phyloP scores from a whole-genome alignment of 176 grass and related monocot genomes.

The Coix lacrymajobi region DNA sequence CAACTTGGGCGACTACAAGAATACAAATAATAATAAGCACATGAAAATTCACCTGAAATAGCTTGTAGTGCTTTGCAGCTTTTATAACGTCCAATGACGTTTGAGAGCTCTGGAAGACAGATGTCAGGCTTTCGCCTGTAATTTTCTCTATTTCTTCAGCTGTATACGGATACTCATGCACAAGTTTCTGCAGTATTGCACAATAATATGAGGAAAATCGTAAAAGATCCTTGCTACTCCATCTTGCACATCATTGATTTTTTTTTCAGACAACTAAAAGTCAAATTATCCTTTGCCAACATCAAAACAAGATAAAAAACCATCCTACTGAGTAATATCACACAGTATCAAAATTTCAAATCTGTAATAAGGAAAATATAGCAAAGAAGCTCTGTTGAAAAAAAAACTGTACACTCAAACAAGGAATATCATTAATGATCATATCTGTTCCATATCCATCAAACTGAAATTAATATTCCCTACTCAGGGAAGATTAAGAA shows the following conservation, averaged over 20 bases:
- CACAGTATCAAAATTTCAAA: background rate
- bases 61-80: slow-evolving; percentile 78
- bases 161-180: slow-evolving; percentile 81
- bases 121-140: slow-evolving; percentile 46
- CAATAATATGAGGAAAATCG: background rate
- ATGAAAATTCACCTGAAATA: slow-evolving; percentile 66
- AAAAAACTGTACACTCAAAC: background rate
- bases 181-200: slow-evolving; percentile 48
- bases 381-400: background rate
- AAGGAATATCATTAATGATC: background rate
- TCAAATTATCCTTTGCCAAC: background rate
- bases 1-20: background rate
- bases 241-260: background rate
- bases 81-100: slow-evolving; percentile 83
- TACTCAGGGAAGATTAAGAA: background rate
- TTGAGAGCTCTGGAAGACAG: slow-evolving; percentile 67
- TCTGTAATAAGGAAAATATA: background rate
- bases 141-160: slow-evolving; percentile 77
- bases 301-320: background rate
- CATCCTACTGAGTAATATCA: background rate
- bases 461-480: background rate
- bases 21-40: background rate
- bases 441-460: background rate
- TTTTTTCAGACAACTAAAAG: background rate
- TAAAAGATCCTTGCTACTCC: background rate